Evolutionary conservation across 768 basidiomycete genomes (phyloP).

Genomic region (Leucogyrophana mollusca): DNA sequence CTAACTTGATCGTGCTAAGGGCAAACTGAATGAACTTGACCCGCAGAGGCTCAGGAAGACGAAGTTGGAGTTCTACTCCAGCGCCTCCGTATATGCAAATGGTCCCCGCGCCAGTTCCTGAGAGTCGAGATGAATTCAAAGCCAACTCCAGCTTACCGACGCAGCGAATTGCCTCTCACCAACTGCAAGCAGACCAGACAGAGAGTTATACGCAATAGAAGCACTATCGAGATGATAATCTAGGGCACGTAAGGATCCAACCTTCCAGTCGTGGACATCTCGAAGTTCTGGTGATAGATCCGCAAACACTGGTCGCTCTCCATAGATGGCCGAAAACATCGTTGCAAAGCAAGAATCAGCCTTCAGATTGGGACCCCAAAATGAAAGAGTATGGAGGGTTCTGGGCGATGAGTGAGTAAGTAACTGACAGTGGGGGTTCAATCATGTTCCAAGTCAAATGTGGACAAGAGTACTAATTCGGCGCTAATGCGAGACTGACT

Average conservation of each 20-base stretch:
- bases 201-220: conserved; percentile 56
- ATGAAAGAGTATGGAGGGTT: too few species aligned
- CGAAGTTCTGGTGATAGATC: conserved; percentile 60
- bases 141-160: background rate
- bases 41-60: conserved; percentile 41
- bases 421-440: too few species aligned
- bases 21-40: conserved; percentile 68
- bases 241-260: conserved; percentile 46
- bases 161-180: conserved; percentile 36
- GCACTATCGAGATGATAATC: conserved; percentile 52
- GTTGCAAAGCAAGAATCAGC: too few species aligned
- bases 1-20: conserved; percentile 47
- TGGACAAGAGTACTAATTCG: too few species aligned
- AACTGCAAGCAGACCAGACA: conserved; percentile 58
- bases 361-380: too few species aligned
- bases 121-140: background rate
- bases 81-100: conserved; percentile 69
- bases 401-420: too few species aligned
- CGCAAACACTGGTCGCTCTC: conserved; percentile 15
- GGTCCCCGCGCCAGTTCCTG: conserved; percentile 63
- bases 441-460: too few species aligned
- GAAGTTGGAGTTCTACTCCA: conserved; percentile 54
- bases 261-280: conserved; percentile 58
- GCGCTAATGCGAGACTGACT: too few species aligned
- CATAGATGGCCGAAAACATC: too few species aligned